A percentile compares a stretch with the other conserved stretches of the same genome.
These are phyloP conservation scores for Cinchona pubescens DNA, from an alignment of 257 asterid species.

Conservation along the genomic window DNA sequence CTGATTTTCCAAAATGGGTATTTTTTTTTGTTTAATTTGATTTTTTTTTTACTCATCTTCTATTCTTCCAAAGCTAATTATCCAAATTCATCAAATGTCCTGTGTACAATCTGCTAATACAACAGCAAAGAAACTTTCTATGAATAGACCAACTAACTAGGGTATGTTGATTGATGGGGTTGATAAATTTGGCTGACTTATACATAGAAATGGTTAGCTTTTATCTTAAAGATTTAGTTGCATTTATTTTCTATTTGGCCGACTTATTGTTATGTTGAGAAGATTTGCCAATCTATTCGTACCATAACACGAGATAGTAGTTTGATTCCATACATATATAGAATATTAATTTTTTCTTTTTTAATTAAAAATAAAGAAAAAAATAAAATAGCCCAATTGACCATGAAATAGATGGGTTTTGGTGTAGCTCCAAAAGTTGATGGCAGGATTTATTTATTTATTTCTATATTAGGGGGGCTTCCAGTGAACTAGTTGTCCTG, in stretches of 20 bases:
- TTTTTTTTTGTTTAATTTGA: slow-evolving; percentile 17
- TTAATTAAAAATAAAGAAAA: background rate
- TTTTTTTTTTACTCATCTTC: slow-evolving; percentile 16
- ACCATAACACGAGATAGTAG: background rate
- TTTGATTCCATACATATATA: slow-evolving; percentile 20
- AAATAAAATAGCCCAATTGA: background rate
- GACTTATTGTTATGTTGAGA: slow-evolving; percentile 23
- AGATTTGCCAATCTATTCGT: slow-evolving; percentile 32
- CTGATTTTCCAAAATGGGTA: slow-evolving; percentile 35
- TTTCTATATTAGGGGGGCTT: slow-evolving; percentile 10
- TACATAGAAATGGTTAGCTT: slow-evolving; percentile 12
- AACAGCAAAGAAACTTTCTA: background rate
- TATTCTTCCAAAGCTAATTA: slow-evolving; percentile 5
- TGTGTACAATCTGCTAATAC: background rate
- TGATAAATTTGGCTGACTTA: slow-evolving; percentile 8
- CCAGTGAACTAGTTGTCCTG: slow-evolving; percentile 35
- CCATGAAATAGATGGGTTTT: too few relatives aligned
- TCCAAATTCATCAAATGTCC: slow-evolving; percentile 1
- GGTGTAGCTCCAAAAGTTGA: slow-evolving; percentile 12
- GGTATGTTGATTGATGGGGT: slow-evolving; percentile 12
- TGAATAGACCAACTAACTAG: background rate
- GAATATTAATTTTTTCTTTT: too few relatives aligned
- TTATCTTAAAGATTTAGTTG: slow-evolving; percentile 1
- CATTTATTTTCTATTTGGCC: slow-evolving; percentile 7
- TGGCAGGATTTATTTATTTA: too few relatives aligned